phyloP scores from a whole-genome alignment of 352 stramenopile species.

The Plasmopara muralis region DNA sequence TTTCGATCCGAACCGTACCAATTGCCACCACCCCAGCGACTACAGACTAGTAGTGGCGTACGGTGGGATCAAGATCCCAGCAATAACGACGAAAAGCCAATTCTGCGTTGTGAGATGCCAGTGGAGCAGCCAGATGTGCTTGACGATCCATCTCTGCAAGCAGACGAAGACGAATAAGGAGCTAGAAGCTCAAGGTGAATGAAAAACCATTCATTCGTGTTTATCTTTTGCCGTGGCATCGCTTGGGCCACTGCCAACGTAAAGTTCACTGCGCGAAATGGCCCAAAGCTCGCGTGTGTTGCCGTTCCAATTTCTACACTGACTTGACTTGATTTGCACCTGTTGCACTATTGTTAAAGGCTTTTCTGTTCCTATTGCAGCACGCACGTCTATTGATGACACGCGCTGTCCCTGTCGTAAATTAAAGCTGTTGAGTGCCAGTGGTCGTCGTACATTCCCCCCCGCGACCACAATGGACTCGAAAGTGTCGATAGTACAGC shows the following conservation, averaged over 20 bases:
- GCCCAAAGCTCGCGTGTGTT: slow-evolving; percentile 35
- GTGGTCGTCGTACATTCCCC: slow-evolving; percentile 13
- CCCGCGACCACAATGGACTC: slow-evolving; percentile 37
- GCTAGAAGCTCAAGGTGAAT: neutral
- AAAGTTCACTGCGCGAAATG: slow-evolving; percentile 33
- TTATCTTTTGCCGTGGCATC: neutral
- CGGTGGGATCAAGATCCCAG: slow-evolving; percentile 25
- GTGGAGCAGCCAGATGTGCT: slow-evolving; percentile 69
- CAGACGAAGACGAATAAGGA: slow-evolving; percentile 37
- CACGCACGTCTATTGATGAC: slow-evolving; percentile 16
- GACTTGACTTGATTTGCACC: slow-evolving; percentile 23
- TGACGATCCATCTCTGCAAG: slow-evolving; percentile 64
- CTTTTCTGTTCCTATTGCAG: slow-evolving; percentile 2
- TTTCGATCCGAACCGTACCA: slow-evolving; percentile 56
- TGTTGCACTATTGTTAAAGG: slow-evolving; percentile 26
- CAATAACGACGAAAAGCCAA: slow-evolving; percentile 31
- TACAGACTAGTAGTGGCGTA: slow-evolving; percentile 50
- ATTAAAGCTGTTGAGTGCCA: slow-evolving; percentile 25
- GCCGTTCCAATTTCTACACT: slow-evolving; percentile 6
- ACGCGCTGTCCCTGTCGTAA: slow-evolving; percentile 22
- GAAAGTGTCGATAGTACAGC: slow-evolving; percentile 25
- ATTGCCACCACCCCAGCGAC: slow-evolving; percentile 37
- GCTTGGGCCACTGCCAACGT: slow-evolving; percentile 16
- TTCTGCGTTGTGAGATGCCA: slow-evolving; percentile 48
- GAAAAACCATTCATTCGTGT: slow-evolving; percentile 3